phyloP scores from a whole-genome alignment of 768 basidiomycete genomes.

The Serendipita vermifera region DNA sequence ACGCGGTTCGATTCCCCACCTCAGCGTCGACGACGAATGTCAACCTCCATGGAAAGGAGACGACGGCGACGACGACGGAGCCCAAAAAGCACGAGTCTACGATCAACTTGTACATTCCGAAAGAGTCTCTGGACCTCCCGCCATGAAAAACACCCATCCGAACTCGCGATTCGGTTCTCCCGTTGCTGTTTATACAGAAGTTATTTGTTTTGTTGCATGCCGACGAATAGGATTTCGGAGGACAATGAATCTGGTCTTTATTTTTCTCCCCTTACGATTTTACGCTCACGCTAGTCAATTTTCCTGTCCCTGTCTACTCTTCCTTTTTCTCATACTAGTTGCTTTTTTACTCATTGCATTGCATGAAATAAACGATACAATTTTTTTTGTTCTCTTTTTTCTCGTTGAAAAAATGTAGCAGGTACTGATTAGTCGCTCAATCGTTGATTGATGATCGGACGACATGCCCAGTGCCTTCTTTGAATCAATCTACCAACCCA shows the following conservation, averaged over 20 bases:
- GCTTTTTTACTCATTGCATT: too few relatives aligned
- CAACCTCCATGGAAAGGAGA: not conserved
- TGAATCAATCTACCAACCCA: not conserved
- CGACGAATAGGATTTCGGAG: too few relatives aligned
- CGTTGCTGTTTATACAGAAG: too few relatives aligned
- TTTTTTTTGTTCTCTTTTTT: not conserved
- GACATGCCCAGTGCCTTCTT: constrained; percentile 7
- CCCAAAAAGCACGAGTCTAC: not conserved
- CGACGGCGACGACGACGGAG: not conserved
- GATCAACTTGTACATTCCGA: constrained; percentile 1
- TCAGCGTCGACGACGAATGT: not conserved
- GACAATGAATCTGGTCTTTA: too few relatives aligned
- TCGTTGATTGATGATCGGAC: not conserved
- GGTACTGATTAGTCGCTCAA: constrained; percentile 4
- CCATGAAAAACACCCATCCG: too few relatives aligned
- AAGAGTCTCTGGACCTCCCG: constrained; percentile 1
- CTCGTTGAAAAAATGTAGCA: constrained; percentile 1
- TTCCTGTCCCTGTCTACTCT: too few relatives aligned
- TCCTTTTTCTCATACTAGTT: too few relatives aligned
- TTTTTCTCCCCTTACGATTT: too few relatives aligned
- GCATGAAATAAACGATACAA: too few relatives aligned
- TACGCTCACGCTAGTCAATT: too few relatives aligned
- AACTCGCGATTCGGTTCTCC: too few relatives aligned
- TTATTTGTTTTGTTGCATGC: too few relatives aligned
- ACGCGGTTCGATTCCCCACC: not conserved